phyloP scores from a whole-genome alignment of 805 yeast species.

The Limtongia smithiae region DNA sequence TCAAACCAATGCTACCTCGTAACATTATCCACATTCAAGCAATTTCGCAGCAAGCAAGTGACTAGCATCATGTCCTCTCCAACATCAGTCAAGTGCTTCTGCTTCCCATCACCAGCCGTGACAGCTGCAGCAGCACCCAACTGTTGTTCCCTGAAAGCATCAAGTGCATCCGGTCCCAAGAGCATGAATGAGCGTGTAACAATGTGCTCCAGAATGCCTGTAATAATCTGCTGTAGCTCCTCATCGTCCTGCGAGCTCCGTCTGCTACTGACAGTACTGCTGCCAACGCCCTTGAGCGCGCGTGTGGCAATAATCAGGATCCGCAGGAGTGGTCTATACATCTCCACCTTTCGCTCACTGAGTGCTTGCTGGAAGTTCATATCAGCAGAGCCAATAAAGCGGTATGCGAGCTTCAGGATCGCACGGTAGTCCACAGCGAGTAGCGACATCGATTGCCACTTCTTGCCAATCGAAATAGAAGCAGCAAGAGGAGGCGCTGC shows the following conservation, averaged over 20 bases:
- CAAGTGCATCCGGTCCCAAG: slow-evolving; percentile 22
- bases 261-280: too few relatives aligned
- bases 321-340: slow-evolving; percentile 34
- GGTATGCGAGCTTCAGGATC: slow-evolving; percentile 36
- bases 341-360: slow-evolving; percentile 34
- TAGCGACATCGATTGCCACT: too few relatives aligned
- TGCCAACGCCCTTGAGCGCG: slow-evolving; percentile 5
- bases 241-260: background rate
- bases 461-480: too few relatives aligned
- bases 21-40: slow-evolving; percentile 15
- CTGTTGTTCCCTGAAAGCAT: slow-evolving; percentile 4
- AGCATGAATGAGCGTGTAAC: slow-evolving; percentile 16
- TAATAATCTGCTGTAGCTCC: slow-evolving; percentile 3
- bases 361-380: slow-evolving; percentile 44
- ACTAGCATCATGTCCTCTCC: slow-evolving; percentile 21
- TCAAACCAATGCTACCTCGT: too few relatives aligned
- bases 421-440: slow-evolving; percentile 35
- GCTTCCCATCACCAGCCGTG: background rate
- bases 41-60: slow-evolving; percentile 22
- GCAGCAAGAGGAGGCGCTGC: background rate
- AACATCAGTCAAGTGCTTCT: background rate
- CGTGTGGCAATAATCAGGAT: slow-evolving; percentile 19
- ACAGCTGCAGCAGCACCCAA: background rate
- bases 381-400: slow-evolving; percentile 35
- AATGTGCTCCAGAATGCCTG: slow-evolving; percentile 14